Conservation (phyloP, 495 filamentous ascomycete species). For the Lasiosphaeria miniovina region DNA sequence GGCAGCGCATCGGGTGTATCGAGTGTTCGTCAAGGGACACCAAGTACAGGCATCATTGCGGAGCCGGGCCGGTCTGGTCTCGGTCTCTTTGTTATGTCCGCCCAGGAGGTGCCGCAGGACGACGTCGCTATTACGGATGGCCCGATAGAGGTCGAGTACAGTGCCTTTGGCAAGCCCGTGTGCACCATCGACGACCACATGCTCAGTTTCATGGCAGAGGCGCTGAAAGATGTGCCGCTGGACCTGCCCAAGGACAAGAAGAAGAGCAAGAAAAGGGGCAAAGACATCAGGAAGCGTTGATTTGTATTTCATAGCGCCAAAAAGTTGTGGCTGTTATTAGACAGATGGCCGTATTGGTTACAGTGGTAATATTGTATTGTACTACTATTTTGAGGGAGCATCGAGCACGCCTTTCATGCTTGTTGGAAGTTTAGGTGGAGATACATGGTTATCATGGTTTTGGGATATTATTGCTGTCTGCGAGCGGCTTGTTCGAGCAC, state of each 20-base stretch:
- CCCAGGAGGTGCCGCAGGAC: conserved; percentile 14
- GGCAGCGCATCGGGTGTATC: conserved; percentile 37
- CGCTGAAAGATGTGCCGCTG: conserved; percentile 73
- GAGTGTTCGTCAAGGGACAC: conserved; percentile 43
- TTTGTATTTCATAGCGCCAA: not conserved
- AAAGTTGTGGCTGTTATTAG: too few species aligned
- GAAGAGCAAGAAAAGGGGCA: conserved; percentile 74
- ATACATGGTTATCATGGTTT: too few species aligned
- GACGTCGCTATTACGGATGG: conserved; percentile 20
- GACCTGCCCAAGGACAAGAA: conserved; percentile 78
- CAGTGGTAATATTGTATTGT: too few species aligned
- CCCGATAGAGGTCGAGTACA: conserved; percentile 48
- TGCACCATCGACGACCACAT: conserved; percentile 81
- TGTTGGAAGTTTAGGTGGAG: too few species aligned
- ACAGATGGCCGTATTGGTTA: too few species aligned
- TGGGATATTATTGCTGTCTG: too few species aligned
- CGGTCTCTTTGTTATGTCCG: conserved; percentile 41
- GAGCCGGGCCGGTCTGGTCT: conserved; percentile 35
- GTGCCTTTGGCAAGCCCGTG: conserved; percentile 53
- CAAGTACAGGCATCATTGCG: conserved; percentile 36
- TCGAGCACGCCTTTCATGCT: too few species aligned
- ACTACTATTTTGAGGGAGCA: too few species aligned
- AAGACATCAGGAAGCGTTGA: conserved; percentile 44
- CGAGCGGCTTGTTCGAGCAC: too few species aligned
- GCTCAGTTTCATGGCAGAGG: conserved; percentile 70